These are phyloP conservation scores for Calonectria pseudoturangicola DNA, from an alignment of 2,329 filamentous ascomycete species.

Conservation along the genomic window DNA sequence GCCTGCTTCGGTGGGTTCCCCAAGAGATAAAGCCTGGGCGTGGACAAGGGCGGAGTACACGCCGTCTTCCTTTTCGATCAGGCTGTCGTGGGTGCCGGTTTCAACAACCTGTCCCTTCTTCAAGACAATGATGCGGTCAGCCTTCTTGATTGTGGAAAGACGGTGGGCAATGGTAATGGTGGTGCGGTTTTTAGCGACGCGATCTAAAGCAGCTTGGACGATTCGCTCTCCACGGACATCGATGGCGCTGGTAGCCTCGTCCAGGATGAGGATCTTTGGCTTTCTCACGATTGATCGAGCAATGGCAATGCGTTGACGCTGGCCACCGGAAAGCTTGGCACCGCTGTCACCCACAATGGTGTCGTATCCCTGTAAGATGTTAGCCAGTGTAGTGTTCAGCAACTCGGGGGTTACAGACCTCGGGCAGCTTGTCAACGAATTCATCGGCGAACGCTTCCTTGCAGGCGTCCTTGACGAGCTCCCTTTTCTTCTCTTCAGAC, in stretches of 20 bases:
- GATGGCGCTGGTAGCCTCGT: constrained; percentile 84
- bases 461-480: constrained; percentile 78
- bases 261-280: constrained; percentile 82
- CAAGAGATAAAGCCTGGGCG: constrained; percentile 75
- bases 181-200: constrained; percentile 77
- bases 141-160: constrained; percentile 84
- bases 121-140: constrained; percentile 86
- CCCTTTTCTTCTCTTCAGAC: constrained; percentile 72
- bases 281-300: constrained; percentile 83
- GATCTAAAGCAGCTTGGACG: constrained; percentile 79
- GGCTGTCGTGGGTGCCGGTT: constrained; percentile 83
- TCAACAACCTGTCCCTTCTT: constrained; percentile 83
- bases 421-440: constrained; percentile 78
- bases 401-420: constrained; percentile 59
- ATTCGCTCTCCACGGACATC: constrained; percentile 73
- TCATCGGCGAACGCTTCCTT: constrained; percentile 81
- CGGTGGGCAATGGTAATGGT: constrained; percentile 86
- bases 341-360: constrained; percentile 86
- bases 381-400: constrained; percentile 22
- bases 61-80: constrained; percentile 76
- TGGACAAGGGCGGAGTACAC: constrained; percentile 81
- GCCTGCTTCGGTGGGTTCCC: constrained; percentile 64
- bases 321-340: constrained; percentile 87
- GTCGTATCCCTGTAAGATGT: constrained; percentile 75
- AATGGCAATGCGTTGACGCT: constrained; percentile 88